Evolutionary conservation across 1,284 basidiomycete species (phyloP).

Genomic region (Trametes pubescens): DNA sequence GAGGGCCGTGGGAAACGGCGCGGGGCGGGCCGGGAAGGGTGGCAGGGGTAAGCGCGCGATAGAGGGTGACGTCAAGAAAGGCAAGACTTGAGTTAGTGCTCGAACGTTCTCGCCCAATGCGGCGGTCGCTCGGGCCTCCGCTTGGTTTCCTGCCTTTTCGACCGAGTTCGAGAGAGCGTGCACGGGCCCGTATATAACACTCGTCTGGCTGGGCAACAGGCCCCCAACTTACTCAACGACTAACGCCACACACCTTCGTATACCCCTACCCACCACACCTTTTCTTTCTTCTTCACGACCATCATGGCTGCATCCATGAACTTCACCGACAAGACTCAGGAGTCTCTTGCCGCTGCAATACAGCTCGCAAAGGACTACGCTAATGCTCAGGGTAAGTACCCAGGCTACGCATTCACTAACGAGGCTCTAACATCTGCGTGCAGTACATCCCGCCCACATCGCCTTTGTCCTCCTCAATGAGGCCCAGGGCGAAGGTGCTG

Average conservation of each 20-base stretch:
- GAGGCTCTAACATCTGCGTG: constrained; percentile 14
- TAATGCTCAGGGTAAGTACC: constrained; percentile 73
- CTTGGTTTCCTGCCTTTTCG: constrained; percentile 33
- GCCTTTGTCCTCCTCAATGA: constrained; percentile 81
- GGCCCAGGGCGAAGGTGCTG: constrained; percentile 46
- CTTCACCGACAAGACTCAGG: constrained; percentile 83
- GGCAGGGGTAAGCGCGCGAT: background rate
- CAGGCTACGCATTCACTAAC: background rate
- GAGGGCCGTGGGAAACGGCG: constrained; percentile 36
- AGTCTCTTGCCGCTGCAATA: constrained; percentile 70
- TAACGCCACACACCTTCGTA: constrained; percentile 18
- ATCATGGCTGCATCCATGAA: constrained; percentile 69
- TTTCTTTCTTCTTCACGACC: constrained; percentile 27
- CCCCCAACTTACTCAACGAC: constrained; percentile 26
- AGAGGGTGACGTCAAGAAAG: constrained; percentile 30
- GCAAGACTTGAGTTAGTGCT: constrained; percentile 19
- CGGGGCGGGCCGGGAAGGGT: constrained; percentile 11
- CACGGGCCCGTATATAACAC: constrained; percentile 31
- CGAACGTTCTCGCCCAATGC: constrained; percentile 29
- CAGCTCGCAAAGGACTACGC: constrained; percentile 87
- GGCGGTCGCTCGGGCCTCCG: constrained; percentile 12
- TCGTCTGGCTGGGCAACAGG: constrained; percentile 34
- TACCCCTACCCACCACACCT: constrained; percentile 32
- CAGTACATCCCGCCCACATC: constrained; percentile 81
- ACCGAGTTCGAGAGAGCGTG: constrained; percentile 1